Percentiles rank a stretch among this genome's conserved stretches.
Evolutionary conservation across 2,329 filamentous ascomycete genomes (phyloP).

Genomic region (Elsinoe perseae): DNA sequence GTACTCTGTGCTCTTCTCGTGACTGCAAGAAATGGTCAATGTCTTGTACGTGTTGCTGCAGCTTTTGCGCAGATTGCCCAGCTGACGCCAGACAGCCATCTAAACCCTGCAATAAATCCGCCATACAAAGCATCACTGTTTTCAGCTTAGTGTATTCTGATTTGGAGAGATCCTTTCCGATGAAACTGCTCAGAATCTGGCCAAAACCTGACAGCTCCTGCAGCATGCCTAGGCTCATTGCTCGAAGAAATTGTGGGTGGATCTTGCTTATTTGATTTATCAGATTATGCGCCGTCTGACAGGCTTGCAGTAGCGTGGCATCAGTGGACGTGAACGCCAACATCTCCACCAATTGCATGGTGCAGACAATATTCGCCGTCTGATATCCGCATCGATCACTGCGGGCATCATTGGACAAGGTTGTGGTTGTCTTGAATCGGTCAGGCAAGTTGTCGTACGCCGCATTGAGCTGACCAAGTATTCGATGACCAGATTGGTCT

Average conservation of each 20-base stretch:
- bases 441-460: constrained; percentile 25
- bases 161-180: constrained; percentile 40
- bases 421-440: constrained; percentile 24
- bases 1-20: background rate
- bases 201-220: constrained; percentile 45
- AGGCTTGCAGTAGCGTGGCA: constrained; percentile 36
- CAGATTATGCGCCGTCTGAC: constrained; percentile 40
- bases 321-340: constrained; percentile 29
- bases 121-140: constrained; percentile 13
- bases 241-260: constrained; percentile 39
- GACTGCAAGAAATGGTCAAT: constrained; percentile 9
- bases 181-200: constrained; percentile 41
- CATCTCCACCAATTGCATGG: constrained; percentile 43
- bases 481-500: background rate
- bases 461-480: background rate
- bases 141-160: constrained; percentile 16
- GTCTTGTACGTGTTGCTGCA: background rate
- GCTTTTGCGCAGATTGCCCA: background rate
- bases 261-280: constrained; percentile 38
- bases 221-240: constrained; percentile 43
- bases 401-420: constrained; percentile 23
- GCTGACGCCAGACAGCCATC: background rate
- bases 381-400: constrained; percentile 42
- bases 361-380: constrained; percentile 45
- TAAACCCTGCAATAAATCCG: constrained; percentile 4